Evolutionary conservation across 2,329 filamentous ascomycete species (phyloP), one percentile per base, ranked within the genome.

Genomic region (Penicillium corylophilum): DNA sequence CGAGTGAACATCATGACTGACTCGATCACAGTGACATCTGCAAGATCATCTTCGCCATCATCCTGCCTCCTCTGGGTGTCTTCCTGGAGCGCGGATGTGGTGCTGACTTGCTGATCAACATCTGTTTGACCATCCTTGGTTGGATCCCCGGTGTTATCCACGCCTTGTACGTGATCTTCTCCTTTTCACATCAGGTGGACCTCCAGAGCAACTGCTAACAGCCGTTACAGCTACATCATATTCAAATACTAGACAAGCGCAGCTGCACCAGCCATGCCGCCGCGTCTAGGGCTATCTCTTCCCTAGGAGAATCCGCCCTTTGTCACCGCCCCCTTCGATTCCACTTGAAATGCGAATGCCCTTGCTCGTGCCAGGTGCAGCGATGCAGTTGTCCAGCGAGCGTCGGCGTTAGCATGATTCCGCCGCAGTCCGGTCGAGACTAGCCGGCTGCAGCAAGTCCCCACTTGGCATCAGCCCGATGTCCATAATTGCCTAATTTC

Each of bases 51-150:
- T 82, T 95, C 77, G 91, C 91, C 80, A 80, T 96, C 80, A 79
- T 96, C 78, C 84, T 96, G 61, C 91, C 91, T 51, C 91, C 91
- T 71, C 77, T 96, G 50, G 91, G 91, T 79, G 91, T 96, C 72
- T 94, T 95, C 83, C 88, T 96, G 64, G 91, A 96, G 86, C 85
- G 88, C 64, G 91, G 91, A 67, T 95, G 91, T 78, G 87, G 87
- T 71, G 84, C 86, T 62, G 89, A 95, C 72, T 80, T 96, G 68
- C 80, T 93, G 75, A 95, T 96, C 84, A 95, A 95, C 86, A 89
- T 95, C 75, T 82, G 91, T 68, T 79, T 95, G 76, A 95, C 90
- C 64, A 84, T 90, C 64, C 79, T 90, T 64, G 85, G 83, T 74
- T 86, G 84, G 74, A 82, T 92, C 67, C 88, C 87, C 60, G 89